Conservation (phyloP, 2,329 filamentous ascomycete genomes). For the Cadophora sp. region DNA sequence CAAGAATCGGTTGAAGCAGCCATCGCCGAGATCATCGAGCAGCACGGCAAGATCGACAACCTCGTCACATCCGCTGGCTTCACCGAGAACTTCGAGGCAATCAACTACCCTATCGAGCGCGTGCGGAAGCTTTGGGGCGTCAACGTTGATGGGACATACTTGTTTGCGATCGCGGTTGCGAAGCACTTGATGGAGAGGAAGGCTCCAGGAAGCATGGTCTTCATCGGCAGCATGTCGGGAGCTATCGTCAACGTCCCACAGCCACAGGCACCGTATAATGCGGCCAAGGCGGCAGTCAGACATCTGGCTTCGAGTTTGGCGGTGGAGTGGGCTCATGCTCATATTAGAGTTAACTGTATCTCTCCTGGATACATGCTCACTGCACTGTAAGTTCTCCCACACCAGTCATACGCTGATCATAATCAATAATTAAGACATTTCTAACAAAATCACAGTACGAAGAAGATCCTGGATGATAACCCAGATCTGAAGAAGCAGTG, state of each 20-base stretch:
- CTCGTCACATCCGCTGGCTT: conserved; percentile 97
- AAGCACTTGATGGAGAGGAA: conserved; percentile 88
- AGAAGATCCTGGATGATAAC: conserved; percentile 94
- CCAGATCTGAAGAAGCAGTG: conserved; percentile 89
- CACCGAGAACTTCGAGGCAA: conserved; percentile 93
- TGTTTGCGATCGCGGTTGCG: conserved; percentile 84
- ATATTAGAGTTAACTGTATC: conserved; percentile 94
- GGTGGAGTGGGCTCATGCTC: conserved; percentile 89
- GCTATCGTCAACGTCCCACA: conserved; percentile 95
- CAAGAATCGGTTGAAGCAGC: conserved; percentile 78
- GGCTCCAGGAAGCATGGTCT: conserved; percentile 82
- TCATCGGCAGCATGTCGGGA: conserved; percentile 96
- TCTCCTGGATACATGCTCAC: conserved; percentile 97
- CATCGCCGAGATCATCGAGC: conserved; percentile 70
- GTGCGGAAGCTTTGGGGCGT: conserved; percentile 94
- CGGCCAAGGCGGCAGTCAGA: conserved; percentile 88
- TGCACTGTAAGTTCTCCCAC: conserved; percentile 70
- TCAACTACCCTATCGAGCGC: conserved; percentile 87
- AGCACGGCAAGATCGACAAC: conserved; percentile 86
- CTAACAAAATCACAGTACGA: conserved; percentile 63
- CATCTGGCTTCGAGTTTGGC: conserved; percentile 88
- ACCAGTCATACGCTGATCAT: neutral
- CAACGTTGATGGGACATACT: conserved; percentile 91
- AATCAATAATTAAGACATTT: neutral
- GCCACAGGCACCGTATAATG: conserved; percentile 92